A percentile compares a stretch with the other conserved stretches of the same genome.
Evolutionary conservation across 352 stramenopile genomes (phyloP).

Genomic region (Phytophthora sp.): DNA sequence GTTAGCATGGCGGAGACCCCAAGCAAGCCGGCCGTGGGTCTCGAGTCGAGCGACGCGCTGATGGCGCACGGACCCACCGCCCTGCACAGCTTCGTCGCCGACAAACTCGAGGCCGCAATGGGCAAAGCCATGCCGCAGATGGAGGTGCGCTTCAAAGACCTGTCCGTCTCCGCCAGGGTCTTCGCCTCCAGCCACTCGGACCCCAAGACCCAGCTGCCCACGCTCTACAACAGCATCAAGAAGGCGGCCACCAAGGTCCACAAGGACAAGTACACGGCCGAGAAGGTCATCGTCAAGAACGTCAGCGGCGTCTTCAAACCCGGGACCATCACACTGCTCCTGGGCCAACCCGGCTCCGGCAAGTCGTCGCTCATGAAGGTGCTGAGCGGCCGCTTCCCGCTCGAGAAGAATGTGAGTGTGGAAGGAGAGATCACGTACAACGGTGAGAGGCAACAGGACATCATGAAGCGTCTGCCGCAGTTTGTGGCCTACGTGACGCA

Average conservation of each 20-base stretch:
- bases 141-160: conserved; percentile 34
- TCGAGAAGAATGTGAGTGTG: conserved; percentile 27
- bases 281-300: conserved; percentile 52
- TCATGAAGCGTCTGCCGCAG: conserved; percentile 47
- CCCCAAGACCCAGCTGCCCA: conserved; percentile 38
- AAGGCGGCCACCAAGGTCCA: conserved; percentile 28
- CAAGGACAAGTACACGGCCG: conserved; percentile 37
- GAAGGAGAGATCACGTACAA: conserved; percentile 31
- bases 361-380: conserved; percentile 33
- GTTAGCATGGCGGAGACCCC: not conserved
- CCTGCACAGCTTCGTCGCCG: conserved; percentile 27
- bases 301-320: conserved; percentile 47
- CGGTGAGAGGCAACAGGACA: conserved; percentile 8
- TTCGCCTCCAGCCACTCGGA: conserved; percentile 14
- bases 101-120: conserved; percentile 23
- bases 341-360: conserved; percentile 22
- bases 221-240: conserved; percentile 48
- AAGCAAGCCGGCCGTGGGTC: conserved; percentile 10
- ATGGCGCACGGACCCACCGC: conserved; percentile 33
- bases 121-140: conserved; percentile 31
- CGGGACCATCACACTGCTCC: conserved; percentile 23
- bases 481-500: conserved; percentile 52
- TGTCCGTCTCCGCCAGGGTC: conserved; percentile 33
- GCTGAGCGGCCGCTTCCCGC: conserved; percentile 18
- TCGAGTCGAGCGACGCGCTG: conserved; percentile 26